Evolutionary conservation across 805 yeast species (phyloP), one percentile per base, ranked within the genome.

Genomic region (Starmera pachycereana): DNA sequence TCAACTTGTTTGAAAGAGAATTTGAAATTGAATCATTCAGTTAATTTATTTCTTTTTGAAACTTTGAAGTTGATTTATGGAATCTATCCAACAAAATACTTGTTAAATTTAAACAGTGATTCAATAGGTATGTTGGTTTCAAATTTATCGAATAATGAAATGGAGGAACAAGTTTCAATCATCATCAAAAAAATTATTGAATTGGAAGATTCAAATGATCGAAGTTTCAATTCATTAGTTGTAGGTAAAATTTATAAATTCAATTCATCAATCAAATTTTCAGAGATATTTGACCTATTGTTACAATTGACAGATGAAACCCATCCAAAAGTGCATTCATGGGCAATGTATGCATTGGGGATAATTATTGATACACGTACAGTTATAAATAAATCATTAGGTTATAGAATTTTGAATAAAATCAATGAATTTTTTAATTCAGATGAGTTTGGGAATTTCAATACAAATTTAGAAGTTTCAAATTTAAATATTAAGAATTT

Each of bases 261-360:
- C 42, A 66, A 58, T 38, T 58, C 71, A 0, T 56, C 61, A 12
- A 36, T 40, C 3, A 65, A 67, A 29, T 62, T 72, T 40, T 54
- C 61, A 37, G 53, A 72, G 4, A 71, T 81, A 4, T 65, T 71
- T 41, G 77, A 76, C 30, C 76, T 86, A 5, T 52, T 78, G 3
- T 57, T 70, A 32, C 78, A 83, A 12, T 65, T 90, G 27, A 57
- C 79, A 4, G 62, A 62, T 16, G 97, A 90, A 57, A 89, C 96
- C 0, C 90, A 89, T 54, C 96, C 96, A 0, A 63, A 75, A 1
- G 88, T 92, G 13, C 89, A 85, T 54, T 70, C 74, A 40, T 81
- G 88, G 69, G 69, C 90, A 1, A 56, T 88, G 48, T 72, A 71
- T 36, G 72, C 92, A 0, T 54, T 82, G 34, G 58, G 72, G 3